Evolutionary conservation across 805 yeast genomes (phyloP), one percentile per base, ranked within the genome.

Genomic region (Monosporozyma aquatica): DNA sequence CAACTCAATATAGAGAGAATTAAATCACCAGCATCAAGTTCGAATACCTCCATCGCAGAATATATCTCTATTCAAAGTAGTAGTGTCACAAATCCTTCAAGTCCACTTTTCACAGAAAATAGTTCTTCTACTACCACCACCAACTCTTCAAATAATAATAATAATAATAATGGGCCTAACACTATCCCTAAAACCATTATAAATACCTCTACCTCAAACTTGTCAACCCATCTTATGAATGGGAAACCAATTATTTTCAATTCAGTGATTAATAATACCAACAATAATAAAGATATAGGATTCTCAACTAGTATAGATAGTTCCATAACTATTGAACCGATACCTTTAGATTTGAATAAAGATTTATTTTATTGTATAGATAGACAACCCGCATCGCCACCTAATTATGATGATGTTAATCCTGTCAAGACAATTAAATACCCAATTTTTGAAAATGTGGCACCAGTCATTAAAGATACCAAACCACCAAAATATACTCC

Each of bases 401-500:
- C 68, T 2, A 40, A 47, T 6, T 64, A 64, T 37, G 37, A 46
- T 8, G 25, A 47, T 6, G 43, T 47, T 4, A 62, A 61, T 40
- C 59, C 61, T 1, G 49, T 51, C 6, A 48, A 53, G 29, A 47
- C 44, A 14, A 40, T 58, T 1, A 45, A 52, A 13, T 67, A 51
- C 42, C 71, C 73, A 0, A 49, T 67, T 5, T 68, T 52, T 40
- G 71, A 68, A 22, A 85, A 86, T 56, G 39, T 22, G 2, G 4
- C 17, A 2, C 28, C 39, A 11, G 17, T 29, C 10, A 20, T 4
- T 6, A 13, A 15, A 6, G 40, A 50, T 22, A 80, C 74, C 36
- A 24, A 23, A 1, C 71, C 83, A 5, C 97, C 97, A 1, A 43
- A 46, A 0, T 89, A 89, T 58, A 38, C 72, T 0, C 82, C 95